Conservation (phyloP, 495 filamentous ascomycete species). For the Neurospora sp. region DNA sequence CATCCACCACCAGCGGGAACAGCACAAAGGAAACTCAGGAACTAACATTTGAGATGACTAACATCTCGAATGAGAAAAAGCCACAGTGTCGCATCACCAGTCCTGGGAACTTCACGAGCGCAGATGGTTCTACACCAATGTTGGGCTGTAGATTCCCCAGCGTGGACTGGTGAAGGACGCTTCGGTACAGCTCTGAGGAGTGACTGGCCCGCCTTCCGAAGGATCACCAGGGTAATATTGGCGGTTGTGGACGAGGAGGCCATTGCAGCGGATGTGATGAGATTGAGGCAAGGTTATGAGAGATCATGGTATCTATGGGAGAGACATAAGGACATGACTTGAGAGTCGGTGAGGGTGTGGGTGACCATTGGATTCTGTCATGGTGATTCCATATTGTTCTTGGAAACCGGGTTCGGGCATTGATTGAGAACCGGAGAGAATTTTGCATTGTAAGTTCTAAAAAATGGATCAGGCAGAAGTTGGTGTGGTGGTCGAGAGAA, state of each 20-base stretch:
- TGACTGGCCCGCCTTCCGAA: too few relatives aligned
- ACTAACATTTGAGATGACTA: constrained; percentile 9
- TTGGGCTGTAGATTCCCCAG: too few relatives aligned
- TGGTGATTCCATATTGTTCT: not conserved
- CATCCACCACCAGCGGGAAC: not conserved
- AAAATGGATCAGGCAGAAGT: not conserved
- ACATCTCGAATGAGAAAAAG: constrained; percentile 7
- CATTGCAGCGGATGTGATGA: too few relatives aligned
- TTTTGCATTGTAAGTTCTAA: not conserved
- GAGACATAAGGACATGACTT: too few relatives aligned
- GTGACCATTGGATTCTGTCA: not conserved
- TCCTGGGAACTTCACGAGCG: not conserved
- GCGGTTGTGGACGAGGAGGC: too few relatives aligned
- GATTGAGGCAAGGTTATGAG: too few relatives aligned
- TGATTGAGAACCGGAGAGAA: not conserved
- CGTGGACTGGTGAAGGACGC: too few relatives aligned
- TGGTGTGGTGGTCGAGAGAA: not conserved
- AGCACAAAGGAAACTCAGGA: not conserved
- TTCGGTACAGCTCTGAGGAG: too few relatives aligned
- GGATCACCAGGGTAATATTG: too few relatives aligned
- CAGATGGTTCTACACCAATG: constrained; percentile 4
- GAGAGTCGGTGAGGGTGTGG: not conserved
- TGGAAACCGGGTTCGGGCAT: not conserved
- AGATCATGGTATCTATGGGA: too few relatives aligned
- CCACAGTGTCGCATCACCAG: too few relatives aligned